Evolutionary conservation across 2,329 filamentous ascomycete genomes (phyloP), one percentile per base, ranked within the genome.

Genomic region (Verticillium albo-atrum): DNA sequence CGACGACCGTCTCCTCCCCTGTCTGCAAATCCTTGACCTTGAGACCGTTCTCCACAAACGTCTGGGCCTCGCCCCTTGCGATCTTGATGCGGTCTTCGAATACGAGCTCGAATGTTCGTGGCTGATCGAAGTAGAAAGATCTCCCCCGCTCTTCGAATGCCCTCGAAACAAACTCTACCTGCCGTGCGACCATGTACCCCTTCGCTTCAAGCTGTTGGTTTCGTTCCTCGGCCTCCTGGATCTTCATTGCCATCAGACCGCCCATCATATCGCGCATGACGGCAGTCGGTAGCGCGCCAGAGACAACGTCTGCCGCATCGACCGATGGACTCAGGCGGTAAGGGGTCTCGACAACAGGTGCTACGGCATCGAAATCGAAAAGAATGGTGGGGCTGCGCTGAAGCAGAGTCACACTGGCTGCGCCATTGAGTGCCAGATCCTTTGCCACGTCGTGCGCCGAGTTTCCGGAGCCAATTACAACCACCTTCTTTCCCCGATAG

Each of bases 371-470:
- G 17, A 72, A 72, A 2, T 76, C 76, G 28, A 83, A 71, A 6
- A 83, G 77, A 64, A 79, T 82, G 2, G 80, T 83, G 4, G 75
- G 75, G 14, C 74, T 72, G 15, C 81, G 78, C 68, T 85, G 82
- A 3, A 85, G 66, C 74, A 85, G 79, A 9, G 80, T 81, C 1
- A 83, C 80, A 35, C 75, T 68, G 3, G 56, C 60, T 4, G 78
- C 77, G 2, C 80, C 80, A 53, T 77, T 74, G 58, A 80, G 74
- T 50, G 75, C 72, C 62, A 75, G 81, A 63, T 81, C 76, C 65
- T 81, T 76, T 0, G 79, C 78, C 55, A 82, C 78, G 56, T 82
- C 79, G 59, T 82, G 79, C 1, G 74, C 78, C 61, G 75, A 79
- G 62, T 79, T 82, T 6, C 79, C 77, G 4, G 76, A 76, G 3